Conservation (phyloP, 1,284 basidiomycete species). For the Ganoderma boninense region DNA sequence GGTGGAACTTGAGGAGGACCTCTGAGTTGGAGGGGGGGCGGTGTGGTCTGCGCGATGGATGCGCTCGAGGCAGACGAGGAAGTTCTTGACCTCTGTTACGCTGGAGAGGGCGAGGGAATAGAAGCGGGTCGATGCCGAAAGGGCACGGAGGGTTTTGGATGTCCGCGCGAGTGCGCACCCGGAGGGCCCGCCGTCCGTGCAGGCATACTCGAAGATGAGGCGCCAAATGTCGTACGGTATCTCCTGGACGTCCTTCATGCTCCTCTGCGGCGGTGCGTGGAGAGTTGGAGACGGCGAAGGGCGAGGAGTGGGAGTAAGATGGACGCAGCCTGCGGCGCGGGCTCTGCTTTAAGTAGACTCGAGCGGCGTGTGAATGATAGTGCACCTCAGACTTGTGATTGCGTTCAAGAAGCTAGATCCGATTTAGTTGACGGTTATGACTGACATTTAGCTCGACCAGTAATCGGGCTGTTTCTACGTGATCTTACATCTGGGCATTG, state of each 20-base stretch:
- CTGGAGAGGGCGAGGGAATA: constrained; percentile 26
- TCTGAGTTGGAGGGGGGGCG: too few relatives aligned
- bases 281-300: not conserved
- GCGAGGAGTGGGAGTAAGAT: not conserved
- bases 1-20: not conserved
- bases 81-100: constrained; percentile 20
- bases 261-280: not conserved
- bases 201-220: constrained; percentile 26
- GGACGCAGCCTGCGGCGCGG: not conserved
- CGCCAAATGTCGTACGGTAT: constrained; percentile 30
- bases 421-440: not conserved
- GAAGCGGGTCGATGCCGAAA: constrained; percentile 22
- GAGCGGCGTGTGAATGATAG: constrained; percentile 10
- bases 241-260: constrained; percentile 10
- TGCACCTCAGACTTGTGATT: constrained; percentile 1
- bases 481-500: not conserved
- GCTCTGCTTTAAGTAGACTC: constrained; percentile 6
- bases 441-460: not conserved
- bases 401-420: not conserved
- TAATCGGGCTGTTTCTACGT: not conserved
- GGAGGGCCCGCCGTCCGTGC: constrained; percentile 28
- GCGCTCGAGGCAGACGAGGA: constrained; percentile 31
- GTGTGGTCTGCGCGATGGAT: constrained; percentile 13
- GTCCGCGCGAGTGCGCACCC: constrained; percentile 27
- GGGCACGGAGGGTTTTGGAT: constrained; percentile 18